phyloP scores from a whole-genome alignment of 2,329 filamentous ascomycete species.

The Phialophora macrospora region DNA sequence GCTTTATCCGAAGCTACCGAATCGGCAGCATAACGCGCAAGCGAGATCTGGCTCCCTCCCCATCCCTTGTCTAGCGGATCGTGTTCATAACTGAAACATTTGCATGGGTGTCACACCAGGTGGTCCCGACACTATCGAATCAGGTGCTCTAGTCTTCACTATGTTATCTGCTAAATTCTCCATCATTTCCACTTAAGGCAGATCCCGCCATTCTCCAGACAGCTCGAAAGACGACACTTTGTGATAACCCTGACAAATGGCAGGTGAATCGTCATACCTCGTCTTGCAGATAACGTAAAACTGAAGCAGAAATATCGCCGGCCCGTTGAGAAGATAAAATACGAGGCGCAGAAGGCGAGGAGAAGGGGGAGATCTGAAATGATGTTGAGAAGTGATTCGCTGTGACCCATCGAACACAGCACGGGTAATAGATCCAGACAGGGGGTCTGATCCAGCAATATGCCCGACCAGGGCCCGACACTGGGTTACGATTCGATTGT shows the following conservation, averaged over 20 bases:
- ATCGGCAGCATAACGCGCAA: constrained; percentile 2
- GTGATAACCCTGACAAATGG: background rate
- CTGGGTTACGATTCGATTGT: background rate
- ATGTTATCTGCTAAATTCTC: background rate
- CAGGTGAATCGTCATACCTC: constrained; percentile 5
- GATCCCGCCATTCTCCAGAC: background rate
- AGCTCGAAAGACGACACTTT: background rate
- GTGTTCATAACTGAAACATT: background rate
- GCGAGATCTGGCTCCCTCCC: background rate
- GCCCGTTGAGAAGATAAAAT: background rate
- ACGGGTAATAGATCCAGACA: constrained; percentile 23
- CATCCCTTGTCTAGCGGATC: background rate
- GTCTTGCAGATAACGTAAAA: background rate
- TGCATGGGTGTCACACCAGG: background rate
- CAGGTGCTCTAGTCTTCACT: background rate
- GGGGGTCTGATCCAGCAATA: constrained; percentile 24
- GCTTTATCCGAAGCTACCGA: background rate
- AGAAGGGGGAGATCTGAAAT: constrained; percentile 10
- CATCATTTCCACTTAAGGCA: background rate
- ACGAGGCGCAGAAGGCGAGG: background rate
- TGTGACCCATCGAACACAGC: constrained; percentile 14
- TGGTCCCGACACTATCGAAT: too few species aligned
- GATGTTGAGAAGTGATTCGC: background rate
- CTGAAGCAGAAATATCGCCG: background rate
- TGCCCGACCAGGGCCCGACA: background rate